A percentile compares a stretch with the other conserved stretches of the same genome.
Evolutionary conservation across 805 yeast genomes (phyloP).

Genomic region (Candida peoriensis): DNA sequence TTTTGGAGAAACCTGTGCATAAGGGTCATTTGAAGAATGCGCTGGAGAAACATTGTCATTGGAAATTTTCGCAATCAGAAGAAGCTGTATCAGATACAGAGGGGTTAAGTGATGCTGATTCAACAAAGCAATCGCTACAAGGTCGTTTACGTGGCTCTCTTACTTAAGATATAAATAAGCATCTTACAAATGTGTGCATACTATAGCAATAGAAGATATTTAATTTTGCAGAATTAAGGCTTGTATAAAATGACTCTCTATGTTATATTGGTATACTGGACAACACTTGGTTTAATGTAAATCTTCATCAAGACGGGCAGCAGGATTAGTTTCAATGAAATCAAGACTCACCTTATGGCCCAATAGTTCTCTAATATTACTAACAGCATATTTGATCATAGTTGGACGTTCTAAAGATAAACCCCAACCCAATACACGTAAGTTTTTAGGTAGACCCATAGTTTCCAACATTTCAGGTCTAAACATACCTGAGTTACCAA

Average conservation of each 20-base stretch:
- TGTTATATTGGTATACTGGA: too few species aligned
- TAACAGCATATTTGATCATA: conserved; percentile 95
- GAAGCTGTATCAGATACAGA: conserved; percentile 27
- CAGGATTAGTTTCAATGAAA: conserved; percentile 93
- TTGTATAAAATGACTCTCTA: too few species aligned
- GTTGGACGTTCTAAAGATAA: conserved; percentile 97
- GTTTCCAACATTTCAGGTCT: conserved; percentile 99
- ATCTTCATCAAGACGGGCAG: conserved; percentile 91
- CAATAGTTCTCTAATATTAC: conserved; percentile 90
- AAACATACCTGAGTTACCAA: conserved; percentile 99
- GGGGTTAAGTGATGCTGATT: conserved; percentile 30
- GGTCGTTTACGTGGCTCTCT: too few species aligned
- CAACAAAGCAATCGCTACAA: too few species aligned
- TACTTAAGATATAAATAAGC: too few species aligned
- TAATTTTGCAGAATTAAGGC: too few species aligned
- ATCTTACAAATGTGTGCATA: too few species aligned
- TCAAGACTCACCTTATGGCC: conserved; percentile 96
- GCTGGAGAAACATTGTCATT: conserved; percentile 22
- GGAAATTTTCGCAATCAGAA: conserved; percentile 19
- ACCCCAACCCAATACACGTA: conserved; percentile 97
- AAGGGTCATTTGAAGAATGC: conserved; percentile 15
- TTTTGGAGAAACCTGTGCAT: conserved; percentile 65
- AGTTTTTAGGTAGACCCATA: conserved; percentile 93
- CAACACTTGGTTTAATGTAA: conserved; percentile 9
- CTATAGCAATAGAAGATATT: too few species aligned